Base-by-base conservation (phyloP, 495 filamentous ascomycete species). In the Sordaria brevicollis region DNA sequence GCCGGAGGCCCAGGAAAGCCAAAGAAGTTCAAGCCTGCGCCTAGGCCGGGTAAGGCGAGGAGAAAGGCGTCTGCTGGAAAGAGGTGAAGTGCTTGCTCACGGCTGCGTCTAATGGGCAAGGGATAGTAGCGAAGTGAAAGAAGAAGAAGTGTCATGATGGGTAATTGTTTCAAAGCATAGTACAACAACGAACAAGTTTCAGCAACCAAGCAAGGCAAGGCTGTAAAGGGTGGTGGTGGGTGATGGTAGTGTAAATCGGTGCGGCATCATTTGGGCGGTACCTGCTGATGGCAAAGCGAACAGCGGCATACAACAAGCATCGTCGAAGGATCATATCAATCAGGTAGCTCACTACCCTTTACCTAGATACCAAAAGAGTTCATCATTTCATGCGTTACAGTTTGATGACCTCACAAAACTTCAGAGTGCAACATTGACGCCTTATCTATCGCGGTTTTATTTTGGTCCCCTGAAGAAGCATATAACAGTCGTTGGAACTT, bases 21-120 rank as follows among this genome's bases (percentile, higher is more conserved):
- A 8, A 76, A 62, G 71, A 49, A 67, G 70, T 38, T 65, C 5
- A 43, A 66, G 15, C 71, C 69, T 67, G 69, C 74, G 65, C 65
- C 71, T 4, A 67, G 77, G 70, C 68, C 66, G 29, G 83, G 83
- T 3, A 85, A 85, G 78, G 73, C 68, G 7, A 75, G 79, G 77
- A 75, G 83, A 75, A 77, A 82, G 72, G 79, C 77, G 6, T 25
- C 21, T 21, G 49, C 49, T 57, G 49, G 49, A 57, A 57, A 25
- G 49, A 57, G 49, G 49, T 57, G 49, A 57, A 57, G 49, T 54
- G 43, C 11, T 38, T 10, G 6, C n/a, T n/a, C n/a, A n/a, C n/a
- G n/a, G n/a, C n/a, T n/a, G n/a, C n/a, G n/a, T n/a, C n/a, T n/a
- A 38, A 9, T 38, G 36, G 36, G 8, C 5, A 13, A 38, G n/a